A percentile compares a stretch with the other conserved stretches of the same genome.
Evolutionary conservation across 2,329 filamentous ascomycete species (phyloP).

Genomic region (Aspergillus sp.): DNA sequence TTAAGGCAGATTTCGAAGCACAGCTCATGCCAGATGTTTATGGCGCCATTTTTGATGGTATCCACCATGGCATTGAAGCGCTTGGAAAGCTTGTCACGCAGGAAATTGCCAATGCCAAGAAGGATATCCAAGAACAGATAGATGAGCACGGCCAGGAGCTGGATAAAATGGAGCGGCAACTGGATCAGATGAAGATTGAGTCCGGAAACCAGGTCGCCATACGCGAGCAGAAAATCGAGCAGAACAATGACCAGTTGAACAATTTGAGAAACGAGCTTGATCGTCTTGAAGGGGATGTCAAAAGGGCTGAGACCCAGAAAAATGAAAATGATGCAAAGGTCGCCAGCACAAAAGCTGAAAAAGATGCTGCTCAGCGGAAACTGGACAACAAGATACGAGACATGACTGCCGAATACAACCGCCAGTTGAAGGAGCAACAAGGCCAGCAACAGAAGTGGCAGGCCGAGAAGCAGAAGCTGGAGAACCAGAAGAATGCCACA

Average conservation of each 20-base stretch:
- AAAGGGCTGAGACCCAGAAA: neutral
- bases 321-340: neutral
- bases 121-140: neutral
- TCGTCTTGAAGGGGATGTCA: neutral
- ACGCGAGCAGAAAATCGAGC: neutral
- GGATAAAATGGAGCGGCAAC: neutral
- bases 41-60: neutral
- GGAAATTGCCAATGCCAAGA: neutral
- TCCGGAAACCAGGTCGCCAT: neutral
- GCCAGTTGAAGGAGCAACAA: neutral
- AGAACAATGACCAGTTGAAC: neutral
- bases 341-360: neutral
- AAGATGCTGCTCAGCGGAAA: neutral
- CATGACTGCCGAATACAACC: neutral
- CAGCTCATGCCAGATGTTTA: neutral
- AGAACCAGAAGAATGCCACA: neutral
- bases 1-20: neutral
- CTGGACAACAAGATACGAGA: neutral
- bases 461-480: neutral
- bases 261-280: neutral
- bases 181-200: neutral
- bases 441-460: neutral
- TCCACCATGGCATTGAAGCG: neutral
- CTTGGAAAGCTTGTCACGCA: neutral
- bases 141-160: neutral